These are phyloP conservation scores for Trichomonas tenax DNA, from an alignment of 208 protist genomes.

Conservation along the genomic window DNA sequence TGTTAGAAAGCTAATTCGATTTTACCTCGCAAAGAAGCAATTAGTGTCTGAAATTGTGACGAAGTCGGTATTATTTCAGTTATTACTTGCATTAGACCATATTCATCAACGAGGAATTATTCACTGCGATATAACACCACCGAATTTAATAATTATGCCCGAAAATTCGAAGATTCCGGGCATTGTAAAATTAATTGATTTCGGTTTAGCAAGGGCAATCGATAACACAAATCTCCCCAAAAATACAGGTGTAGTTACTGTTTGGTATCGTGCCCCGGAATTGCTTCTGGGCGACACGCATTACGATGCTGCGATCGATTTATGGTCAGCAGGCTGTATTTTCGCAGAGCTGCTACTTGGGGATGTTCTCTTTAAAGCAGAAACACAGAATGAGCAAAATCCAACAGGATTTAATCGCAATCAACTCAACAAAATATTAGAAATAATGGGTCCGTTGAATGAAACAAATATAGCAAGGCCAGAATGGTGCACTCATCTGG, in stretches of 20 bases:
- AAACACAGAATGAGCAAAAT: background rate
- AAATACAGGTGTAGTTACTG: background rate
- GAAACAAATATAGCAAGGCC: background rate
- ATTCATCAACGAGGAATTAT: background rate
- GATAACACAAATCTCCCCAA: background rate
- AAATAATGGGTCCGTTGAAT: background rate
- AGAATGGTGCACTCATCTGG: background rate
- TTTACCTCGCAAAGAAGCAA: background rate
- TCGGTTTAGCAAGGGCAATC: background rate
- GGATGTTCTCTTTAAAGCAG: background rate
- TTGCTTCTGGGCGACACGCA: background rate
- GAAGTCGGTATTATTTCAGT: background rate
- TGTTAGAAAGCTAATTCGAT: background rate
- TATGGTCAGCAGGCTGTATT: slow-evolving; percentile 5
- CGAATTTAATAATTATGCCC: background rate
- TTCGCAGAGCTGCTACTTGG: background rate
- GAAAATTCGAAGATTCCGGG: background rate
- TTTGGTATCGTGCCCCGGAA: background rate
- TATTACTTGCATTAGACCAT: background rate
- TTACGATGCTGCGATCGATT: background rate
- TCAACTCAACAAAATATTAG: background rate
- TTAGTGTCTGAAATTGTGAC: background rate
- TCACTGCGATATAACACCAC: background rate
- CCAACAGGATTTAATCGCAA: background rate
- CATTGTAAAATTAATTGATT: background rate